Evolutionary conservation across 2,329 filamentous ascomycete species (phyloP).

Genomic region (Dothidotthia symphoricarpi): DNA sequence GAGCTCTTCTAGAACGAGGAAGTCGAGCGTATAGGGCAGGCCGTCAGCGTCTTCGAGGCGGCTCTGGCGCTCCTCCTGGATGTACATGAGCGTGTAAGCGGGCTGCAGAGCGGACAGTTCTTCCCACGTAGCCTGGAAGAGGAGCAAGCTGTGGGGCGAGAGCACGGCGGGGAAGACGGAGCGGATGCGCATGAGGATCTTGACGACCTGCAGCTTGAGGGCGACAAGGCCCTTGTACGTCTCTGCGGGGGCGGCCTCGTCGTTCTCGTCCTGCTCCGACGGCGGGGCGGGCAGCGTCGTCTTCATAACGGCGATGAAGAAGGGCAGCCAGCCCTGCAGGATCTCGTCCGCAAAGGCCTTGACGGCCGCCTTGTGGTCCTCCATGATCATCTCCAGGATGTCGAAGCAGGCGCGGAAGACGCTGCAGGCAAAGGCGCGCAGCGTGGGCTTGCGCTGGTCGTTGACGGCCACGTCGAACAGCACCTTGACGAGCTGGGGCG

Average conservation of each 20-base stretch:
- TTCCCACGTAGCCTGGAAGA: slow-evolving; percentile 87
- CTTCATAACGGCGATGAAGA: slow-evolving; percentile 79
- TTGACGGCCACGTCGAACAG: slow-evolving; percentile 81
- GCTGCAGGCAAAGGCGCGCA: slow-evolving; percentile 82
- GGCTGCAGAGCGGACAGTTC: slow-evolving; percentile 73
- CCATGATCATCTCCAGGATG: slow-evolving; percentile 93
- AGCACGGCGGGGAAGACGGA: slow-evolving; percentile 78
- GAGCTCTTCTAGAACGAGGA: slow-evolving; percentile 87
- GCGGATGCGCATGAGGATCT: slow-evolving; percentile 84
- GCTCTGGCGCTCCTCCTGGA: slow-evolving; percentile 80
- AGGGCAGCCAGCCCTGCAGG: slow-evolving; percentile 80
- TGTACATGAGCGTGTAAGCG: slow-evolving; percentile 79
- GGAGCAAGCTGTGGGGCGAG: slow-evolving; percentile 73
- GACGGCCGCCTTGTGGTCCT: slow-evolving; percentile 82
- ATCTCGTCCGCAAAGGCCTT: slow-evolving; percentile 87
- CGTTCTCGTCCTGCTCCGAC: slow-evolving; percentile 57
- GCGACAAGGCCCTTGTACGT: slow-evolving; percentile 79
- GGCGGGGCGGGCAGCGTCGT: slow-evolving; percentile 64
- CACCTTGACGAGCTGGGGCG: slow-evolving; percentile 77
- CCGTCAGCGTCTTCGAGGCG: slow-evolving; percentile 85
- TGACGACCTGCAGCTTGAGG: slow-evolving; percentile 90
- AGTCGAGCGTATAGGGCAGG: slow-evolving; percentile 92
- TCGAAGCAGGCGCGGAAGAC: slow-evolving; percentile 93
- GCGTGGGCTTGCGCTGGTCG: slow-evolving; percentile 67
- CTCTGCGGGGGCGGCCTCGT: slow-evolving; percentile 57